Evolutionary conservation across 2,329 filamentous ascomycete genomes (phyloP), one percentile per base, ranked within the genome.

Genomic region (Ceratocystis destructans): DNA sequence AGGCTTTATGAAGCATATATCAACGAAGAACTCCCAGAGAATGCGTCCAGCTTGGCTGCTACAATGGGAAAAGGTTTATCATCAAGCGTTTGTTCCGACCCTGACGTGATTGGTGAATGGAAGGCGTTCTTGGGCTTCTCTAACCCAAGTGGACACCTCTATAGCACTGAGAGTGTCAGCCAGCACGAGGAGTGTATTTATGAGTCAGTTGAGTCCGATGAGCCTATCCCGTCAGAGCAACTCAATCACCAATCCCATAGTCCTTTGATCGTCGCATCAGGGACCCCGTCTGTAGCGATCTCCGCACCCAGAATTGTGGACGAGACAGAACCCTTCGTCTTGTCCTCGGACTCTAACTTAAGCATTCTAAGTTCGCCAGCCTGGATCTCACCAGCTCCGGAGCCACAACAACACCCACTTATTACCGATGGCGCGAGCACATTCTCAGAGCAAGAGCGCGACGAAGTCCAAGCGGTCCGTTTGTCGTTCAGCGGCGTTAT

Each of bases 21-120:
- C 4, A 53, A 7, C 6, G n/a, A 22, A 28, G 25, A 4, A 37
- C 6, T 12, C 8, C 37, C 44, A 1, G 25, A 20, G 10, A 46
- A 46, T 15, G 46, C 22, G 20, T 31, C 41, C 22, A 67, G 65
- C 44, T 46, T 61, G 6, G 44, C 33, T 46, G 48, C 65, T 28
- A 46, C 50, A 15, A 10, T 46, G 31, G 61, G 65, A 15, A 64
- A 45, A 25, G 20, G 62, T 20, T 37, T 31, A 17, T 59, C 33
- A n/a, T 57, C 65, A n/a, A 62, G 65, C 17, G 25, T 67, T 12
- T 48, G 53, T 7, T 67, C 61, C 15, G 46, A 67, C 5, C 65
- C 50, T 3, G 61, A 17, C 10, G 65, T 67, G 12, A 31, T 64
- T 33, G 46, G 61, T 31, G 65, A 67, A 41, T 67, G 65, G 65